Evolutionary conservation across 2,329 filamentous ascomycete species (phyloP).

Genomic region (Cytospora paraplurivora): DNA sequence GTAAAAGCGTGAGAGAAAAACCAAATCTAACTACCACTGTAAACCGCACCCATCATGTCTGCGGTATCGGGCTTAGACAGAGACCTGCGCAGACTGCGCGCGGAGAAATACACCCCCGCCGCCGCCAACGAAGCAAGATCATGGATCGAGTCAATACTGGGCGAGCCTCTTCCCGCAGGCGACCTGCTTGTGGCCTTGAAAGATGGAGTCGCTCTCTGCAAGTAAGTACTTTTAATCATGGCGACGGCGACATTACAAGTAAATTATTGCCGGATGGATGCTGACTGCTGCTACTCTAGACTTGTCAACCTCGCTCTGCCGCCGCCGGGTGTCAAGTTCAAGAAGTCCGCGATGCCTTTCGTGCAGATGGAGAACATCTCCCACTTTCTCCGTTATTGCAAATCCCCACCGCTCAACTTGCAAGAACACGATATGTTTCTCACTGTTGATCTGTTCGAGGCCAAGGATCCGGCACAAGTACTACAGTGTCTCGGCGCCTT

Average conservation of each 20-base stretch:
- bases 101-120: slow-evolving; percentile 89
- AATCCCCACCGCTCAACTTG: slow-evolving; percentile 80
- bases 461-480: slow-evolving; percentile 94
- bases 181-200: slow-evolving; percentile 86
- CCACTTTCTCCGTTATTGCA: slow-evolving; percentile 88
- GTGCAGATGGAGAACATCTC: slow-evolving; percentile 99
- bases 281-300: slow-evolving; percentile 45
- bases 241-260: background rate
- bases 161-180: slow-evolving; percentile 67
- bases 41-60: slow-evolving; percentile 63
- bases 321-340: slow-evolving; percentile 82
- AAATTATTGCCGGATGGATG: background rate
- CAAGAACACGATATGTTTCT: slow-evolving; percentile 95
- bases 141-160: slow-evolving; percentile 85
- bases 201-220: slow-evolving; percentile 91
- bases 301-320: slow-evolving; percentile 80
- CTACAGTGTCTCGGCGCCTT: slow-evolving; percentile 91
- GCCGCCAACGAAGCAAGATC: slow-evolving; percentile 80
- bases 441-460: slow-evolving; percentile 93
- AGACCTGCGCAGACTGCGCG: slow-evolving; percentile 89
- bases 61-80: slow-evolving; percentile 92
- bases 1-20: background rate
- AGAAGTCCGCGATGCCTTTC: slow-evolving; percentile 92
- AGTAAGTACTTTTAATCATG: slow-evolving; percentile 54
- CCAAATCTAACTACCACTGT: slow-evolving; percentile 1